Evolutionary conservation across 2,329 filamentous ascomycete species (phyloP), one percentile per base, ranked within the genome.

Genomic region (Aspergillus ruber): DNA sequence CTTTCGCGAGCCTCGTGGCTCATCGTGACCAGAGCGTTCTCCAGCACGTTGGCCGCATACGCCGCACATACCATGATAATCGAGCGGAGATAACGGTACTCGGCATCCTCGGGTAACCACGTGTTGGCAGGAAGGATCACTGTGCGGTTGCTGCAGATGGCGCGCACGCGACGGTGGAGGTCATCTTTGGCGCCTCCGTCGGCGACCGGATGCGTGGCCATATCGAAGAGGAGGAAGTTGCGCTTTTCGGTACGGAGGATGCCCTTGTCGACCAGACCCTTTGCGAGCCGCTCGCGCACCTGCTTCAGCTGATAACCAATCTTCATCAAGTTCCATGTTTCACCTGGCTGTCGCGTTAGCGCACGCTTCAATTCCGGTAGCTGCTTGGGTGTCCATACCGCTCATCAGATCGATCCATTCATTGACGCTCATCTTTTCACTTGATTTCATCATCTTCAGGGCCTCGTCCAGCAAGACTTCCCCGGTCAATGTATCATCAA

Each of bases 311-410:
- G 93, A 73, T 98, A 98, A 68, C 93, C 93, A 62, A 98, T 98
- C 78, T 98, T 98, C 93, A 98, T 97, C 56, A 98, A 76, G 68
- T 98, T 98, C 93, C 93, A 98, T 47, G 93, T 98, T 73, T 98
- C 93, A 68, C 93, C 91, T 97, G 65, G 50, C 25, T 12, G 18
- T 20, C 36, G 17, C 17, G 18, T 39, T 18, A 39, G 45, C 33
- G 36, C 54, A 63, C 56, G 42, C 39, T 29, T 29, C 25, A 29
- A 29, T 29, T 29, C 3, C 9, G 9, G 10, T 29, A 12, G 10
- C 25, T 29, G 10, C 10, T 29, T 29, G 25, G 25, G 33, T 50
- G 20, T 38, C 65, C 78, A 60, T 82, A 96, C 91, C 93, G 70
- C 90, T 96, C 90, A 98, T 91, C 58, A 98, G 77, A 70, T 98